phyloP scores from a whole-genome alignment of 2,329 filamentous ascomycete species.

The Thyridium curvatum region DNA sequence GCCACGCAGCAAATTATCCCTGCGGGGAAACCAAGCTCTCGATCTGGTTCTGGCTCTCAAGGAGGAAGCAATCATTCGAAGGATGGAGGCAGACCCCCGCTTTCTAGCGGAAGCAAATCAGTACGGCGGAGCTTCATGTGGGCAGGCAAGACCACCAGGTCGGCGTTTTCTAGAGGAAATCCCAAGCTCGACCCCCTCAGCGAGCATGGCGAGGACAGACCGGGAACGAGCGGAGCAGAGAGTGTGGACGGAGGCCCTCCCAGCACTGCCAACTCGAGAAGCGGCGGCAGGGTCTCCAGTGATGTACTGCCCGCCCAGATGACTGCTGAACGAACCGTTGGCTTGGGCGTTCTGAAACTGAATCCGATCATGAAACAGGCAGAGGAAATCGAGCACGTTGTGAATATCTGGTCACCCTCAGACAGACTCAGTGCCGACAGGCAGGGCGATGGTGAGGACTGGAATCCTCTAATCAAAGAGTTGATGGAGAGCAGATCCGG shows the following conservation, averaged over 20 bases:
- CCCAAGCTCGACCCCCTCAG: constrained; percentile 50
- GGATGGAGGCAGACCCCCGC: constrained; percentile 39
- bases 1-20: constrained; percentile 44
- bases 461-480: constrained; percentile 66
- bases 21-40: constrained; percentile 39
- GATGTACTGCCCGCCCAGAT: constrained; percentile 26
- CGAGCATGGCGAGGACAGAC: constrained; percentile 41
- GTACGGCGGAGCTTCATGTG: constrained; percentile 65
- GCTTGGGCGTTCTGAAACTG: constrained; percentile 71
- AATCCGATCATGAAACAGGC: constrained; percentile 67
- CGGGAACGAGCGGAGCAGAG: constrained; percentile 22
- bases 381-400: constrained; percentile 67
- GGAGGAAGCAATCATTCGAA: constrained; percentile 18
- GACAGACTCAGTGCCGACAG: constrained; percentile 47
- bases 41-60: constrained; percentile 40
- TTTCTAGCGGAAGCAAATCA: constrained; percentile 43
- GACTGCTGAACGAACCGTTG: constrained; percentile 61
- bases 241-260: constrained; percentile 44
- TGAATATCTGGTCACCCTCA: constrained; percentile 70
- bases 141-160: constrained; percentile 51
- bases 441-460: constrained; percentile 56
- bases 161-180: constrained; percentile 45
- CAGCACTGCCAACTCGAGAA: constrained; percentile 49
- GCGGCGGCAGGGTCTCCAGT: constrained; percentile 6
- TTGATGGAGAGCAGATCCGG: constrained; percentile 69